Base-by-base conservation (phyloP, 306 rosid genomes). In the Cicer pinnatifidum region DNA sequence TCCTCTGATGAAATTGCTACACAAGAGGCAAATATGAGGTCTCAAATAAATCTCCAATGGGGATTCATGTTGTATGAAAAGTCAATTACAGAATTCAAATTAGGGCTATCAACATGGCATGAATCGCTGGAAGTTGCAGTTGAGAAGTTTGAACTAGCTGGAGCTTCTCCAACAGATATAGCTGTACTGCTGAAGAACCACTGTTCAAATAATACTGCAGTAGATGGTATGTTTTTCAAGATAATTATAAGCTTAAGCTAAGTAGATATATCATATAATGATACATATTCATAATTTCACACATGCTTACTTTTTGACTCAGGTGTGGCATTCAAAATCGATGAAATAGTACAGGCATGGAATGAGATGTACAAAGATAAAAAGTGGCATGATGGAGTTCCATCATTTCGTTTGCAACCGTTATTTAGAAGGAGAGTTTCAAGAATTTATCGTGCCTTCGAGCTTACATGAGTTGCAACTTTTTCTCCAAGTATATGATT, bases 21-120 rank as follows among this genome's bases (percentile, higher is more conserved):
- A 15, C 94, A 80, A 75, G 86, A 81, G 62, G 82, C 80, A 79
- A 85, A 71, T 65, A 84, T 89, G 92, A 89, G 89, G 75, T 91
- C 94, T 69, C 94, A 85, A 76, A 89, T 91, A 67, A 88, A 89
- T 80, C 83, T 89, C 81, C 71, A 86, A 41, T 93, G 97, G 97
- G 98, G 96, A 16, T 86, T 90, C 50, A 86, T 93, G 92, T 85
- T 93, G 5, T 93, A 89, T 28, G 97, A 93, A 77, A 93, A 91
- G 64, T 93, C 98, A 0, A 83, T 87, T 23, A 80, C 87, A 64
- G 98, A 93, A 78, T 91, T 86, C 79, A 91, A 88, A 80, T 68
- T 88, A 76, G 89, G 84, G 67, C 74, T 89, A 66, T 94, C 92
- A 0, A 72, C 73, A 23, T 93, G 98, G 98, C 82, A 84, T 39